These are phyloP conservation scores for Fusarium torreyae DNA, from an alignment of 2,329 filamentous ascomycete genomes.

Conservation along the genomic window DNA sequence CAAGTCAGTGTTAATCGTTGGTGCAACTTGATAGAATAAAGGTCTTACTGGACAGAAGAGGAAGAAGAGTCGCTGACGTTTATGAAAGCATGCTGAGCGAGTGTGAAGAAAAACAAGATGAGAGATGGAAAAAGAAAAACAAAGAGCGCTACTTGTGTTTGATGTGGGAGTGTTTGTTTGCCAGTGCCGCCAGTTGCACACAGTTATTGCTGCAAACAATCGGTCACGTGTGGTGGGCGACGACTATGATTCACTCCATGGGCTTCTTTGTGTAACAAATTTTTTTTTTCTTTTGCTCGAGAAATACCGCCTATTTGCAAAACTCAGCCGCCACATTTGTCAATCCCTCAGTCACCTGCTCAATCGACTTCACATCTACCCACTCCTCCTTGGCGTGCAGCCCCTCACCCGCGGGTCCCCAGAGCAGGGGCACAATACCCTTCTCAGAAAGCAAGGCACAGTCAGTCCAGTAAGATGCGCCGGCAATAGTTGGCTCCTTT, in stretches of 20 bases:
- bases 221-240: neutral
- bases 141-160: neutral
- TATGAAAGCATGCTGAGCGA: neutral
- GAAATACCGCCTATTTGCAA: constrained; percentile 41
- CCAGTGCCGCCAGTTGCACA: neutral
- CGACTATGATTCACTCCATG: neutral
- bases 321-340: constrained; percentile 50
- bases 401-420: constrained; percentile 64
- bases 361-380: constrained; percentile 61
- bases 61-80: neutral
- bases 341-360: constrained; percentile 52
- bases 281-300: neutral
- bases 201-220: neutral
- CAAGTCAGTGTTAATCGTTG: neutral
- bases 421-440: constrained; percentile 64
- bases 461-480: constrained; percentile 65
- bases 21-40: neutral
- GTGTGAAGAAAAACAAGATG: neutral
- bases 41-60: neutral
- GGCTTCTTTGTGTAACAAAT: neutral
- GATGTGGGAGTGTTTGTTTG: neutral
- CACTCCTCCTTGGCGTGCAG: constrained; percentile 67
- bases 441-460: constrained; percentile 62
- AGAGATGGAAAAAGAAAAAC: neutral
- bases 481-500: constrained; percentile 45